Evolutionary conservation across 148 eudicot species (phyloP).

Genomic region (Dianthus caryophyllus): DNA sequence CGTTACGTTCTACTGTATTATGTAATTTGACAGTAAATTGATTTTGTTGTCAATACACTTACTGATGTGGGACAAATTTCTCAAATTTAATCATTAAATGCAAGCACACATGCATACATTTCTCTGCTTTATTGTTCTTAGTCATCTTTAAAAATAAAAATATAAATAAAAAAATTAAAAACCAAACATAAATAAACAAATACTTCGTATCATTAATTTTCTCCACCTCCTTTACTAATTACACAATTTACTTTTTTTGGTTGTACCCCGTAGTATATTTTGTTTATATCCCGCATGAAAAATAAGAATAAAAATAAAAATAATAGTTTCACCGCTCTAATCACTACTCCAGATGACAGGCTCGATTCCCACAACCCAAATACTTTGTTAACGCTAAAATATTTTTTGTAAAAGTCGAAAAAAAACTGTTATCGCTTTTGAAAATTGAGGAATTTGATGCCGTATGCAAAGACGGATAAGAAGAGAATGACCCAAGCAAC

Average conservation of each 20-base stretch:
- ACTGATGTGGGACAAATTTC: too few species aligned
- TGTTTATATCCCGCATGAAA: not conserved
- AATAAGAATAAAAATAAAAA: too few species aligned
- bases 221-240: conserved; percentile 1
- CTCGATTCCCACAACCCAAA: not conserved
- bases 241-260: conserved; percentile 5
- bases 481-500: conserved; percentile 51
- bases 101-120: too few species aligned
- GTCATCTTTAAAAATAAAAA: too few species aligned
- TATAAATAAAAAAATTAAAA: too few species aligned
- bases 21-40: too few species aligned
- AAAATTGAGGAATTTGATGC: conserved; percentile 64
- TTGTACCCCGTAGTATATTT: too few species aligned
- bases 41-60: too few species aligned
- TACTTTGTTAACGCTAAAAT: not conserved
- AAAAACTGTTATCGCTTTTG: conserved; percentile 40
- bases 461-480: conserved; percentile 50
- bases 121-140: too few species aligned
- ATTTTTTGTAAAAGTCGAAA: not conserved
- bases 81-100: too few species aligned
- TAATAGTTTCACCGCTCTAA: not conserved
- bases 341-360: not conserved
- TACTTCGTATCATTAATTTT: not conserved
- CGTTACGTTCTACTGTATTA: too few species aligned
- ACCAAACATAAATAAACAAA: too few species aligned